Conservation (phyloP, 306 rosid genomes). For the Herpetospermum pedunculosum region DNA sequence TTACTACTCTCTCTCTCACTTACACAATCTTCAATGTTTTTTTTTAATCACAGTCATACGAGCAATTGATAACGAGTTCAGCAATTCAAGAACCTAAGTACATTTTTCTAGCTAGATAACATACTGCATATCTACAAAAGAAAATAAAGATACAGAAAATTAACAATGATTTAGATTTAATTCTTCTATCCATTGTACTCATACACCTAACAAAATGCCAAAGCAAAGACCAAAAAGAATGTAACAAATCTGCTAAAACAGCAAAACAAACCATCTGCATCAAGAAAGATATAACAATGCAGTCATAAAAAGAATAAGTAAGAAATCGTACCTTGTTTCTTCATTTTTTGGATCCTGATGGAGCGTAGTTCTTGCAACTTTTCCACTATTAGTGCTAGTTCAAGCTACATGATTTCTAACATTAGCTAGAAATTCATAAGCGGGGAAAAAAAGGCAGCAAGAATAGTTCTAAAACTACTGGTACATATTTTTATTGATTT, state of each 20-base stretch:
- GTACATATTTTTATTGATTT: not conserved
- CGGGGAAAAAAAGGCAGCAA: not conserved
- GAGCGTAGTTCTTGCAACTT: conserved; percentile 80
- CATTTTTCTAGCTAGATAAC: not conserved
- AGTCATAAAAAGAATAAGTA: not conserved
- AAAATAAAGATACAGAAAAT: not conserved
- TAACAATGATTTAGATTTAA: not conserved
- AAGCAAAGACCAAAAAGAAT: not conserved
- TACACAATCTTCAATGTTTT: not conserved
- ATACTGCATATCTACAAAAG: not conserved
- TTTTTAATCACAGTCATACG: not conserved
- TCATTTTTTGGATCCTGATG: conserved; percentile 72
- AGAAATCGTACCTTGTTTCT: conserved; percentile 52
- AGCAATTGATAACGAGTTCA: not conserved
- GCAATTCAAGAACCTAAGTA: not conserved
- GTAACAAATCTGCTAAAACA: not conserved
- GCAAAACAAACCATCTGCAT: not conserved
- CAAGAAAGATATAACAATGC: not conserved
- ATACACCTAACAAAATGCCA: not conserved
- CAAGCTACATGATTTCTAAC: conserved; percentile 45
- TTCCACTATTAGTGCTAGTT: conserved; percentile 66
- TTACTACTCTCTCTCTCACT: not conserved
- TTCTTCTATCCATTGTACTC: not conserved
- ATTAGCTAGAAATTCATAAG: conserved; percentile 3
- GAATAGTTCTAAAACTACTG: not conserved